A percentile compares a stretch with the other conserved stretches of the same genome.
Evolutionary conservation across 371 early-diverging fungal genomes (phyloP).

Genomic region (Parasitella parasitica): DNA sequence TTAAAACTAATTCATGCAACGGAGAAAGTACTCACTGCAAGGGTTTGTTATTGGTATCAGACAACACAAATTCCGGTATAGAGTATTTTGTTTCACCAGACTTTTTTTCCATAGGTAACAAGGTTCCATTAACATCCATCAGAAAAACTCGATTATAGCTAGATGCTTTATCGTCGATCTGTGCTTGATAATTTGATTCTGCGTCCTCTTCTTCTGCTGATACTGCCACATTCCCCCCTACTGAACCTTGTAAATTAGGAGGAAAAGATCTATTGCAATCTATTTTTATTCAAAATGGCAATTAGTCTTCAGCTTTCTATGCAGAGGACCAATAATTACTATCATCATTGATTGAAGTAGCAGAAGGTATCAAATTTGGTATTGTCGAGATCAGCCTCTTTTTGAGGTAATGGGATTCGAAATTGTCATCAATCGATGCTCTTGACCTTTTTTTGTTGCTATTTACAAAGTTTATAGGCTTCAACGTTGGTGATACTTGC

Average conservation of each 20-base stretch:
- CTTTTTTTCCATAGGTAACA: constrained; percentile 32
- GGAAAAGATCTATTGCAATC: neutral
- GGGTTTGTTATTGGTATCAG: neutral
- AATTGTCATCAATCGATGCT: constrained; percentile 3
- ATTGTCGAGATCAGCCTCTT: constrained; percentile 19
- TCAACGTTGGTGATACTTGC: constrained; percentile 20
- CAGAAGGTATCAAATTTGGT: neutral
- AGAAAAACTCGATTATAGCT: constrained; percentile 7
- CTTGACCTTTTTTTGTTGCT: constrained; percentile 18
- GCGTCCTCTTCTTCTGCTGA: neutral
- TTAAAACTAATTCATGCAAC: neutral
- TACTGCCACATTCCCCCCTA: neutral
- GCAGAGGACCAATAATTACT: neutral
- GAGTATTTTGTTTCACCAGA: constrained; percentile 27
- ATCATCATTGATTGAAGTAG: neutral
- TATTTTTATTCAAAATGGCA: neutral
- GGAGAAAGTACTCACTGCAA: neutral
- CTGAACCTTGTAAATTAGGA: neutral
- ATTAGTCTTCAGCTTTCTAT: neutral
- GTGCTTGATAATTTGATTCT: neutral
- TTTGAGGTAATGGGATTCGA: constrained; percentile 19
- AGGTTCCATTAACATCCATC: constrained; percentile 22
- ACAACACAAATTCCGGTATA: constrained; percentile 39
- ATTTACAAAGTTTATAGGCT: constrained; percentile 4
- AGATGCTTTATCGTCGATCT: neutral